A percentile compares a stretch with the other conserved stretches of the same genome.
These are phyloP conservation scores for Eucalyptus coolabah DNA, from an alignment of 345 rosid genomes.

Conservation along the genomic window DNA sequence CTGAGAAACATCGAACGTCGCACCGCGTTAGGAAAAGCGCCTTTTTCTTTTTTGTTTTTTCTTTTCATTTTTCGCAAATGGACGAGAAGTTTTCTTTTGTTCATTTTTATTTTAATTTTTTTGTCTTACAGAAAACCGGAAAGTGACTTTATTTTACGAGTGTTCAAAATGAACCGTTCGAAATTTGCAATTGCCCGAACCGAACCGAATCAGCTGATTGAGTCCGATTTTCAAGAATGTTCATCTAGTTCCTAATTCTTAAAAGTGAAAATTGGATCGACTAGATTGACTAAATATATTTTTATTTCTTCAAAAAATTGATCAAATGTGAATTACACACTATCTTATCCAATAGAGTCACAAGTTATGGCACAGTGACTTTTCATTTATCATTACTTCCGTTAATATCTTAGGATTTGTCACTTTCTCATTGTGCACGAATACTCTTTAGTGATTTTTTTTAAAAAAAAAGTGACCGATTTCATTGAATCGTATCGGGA, in stretches of 20 bases:
- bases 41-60: neutral
- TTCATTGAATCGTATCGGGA: too few species aligned
- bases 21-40: too few species aligned
- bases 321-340: too few species aligned
- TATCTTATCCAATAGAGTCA: fast-evolving
- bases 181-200: fast-evolving
- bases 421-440: too few species aligned
- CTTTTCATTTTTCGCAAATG: neutral
- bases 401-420: too few species aligned
- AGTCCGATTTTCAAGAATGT: fast-evolving
- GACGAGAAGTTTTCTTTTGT: neutral
- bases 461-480: too few species aligned
- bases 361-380: fast-evolving
- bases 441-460: too few species aligned
- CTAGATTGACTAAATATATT: fast-evolving
- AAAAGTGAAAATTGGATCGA: too few species aligned
- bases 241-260: fast-evolving
- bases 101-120: neutral
- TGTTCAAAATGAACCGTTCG: fast-evolving
- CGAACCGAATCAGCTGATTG: fast-evolving
- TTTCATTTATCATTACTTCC: fast-evolving
- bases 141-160: too few species aligned
- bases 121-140: neutral
- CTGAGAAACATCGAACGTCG: too few species aligned
- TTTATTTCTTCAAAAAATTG: too few species aligned